Evolutionary conservation across 805 yeast species (phyloP), one percentile per base, ranked within the genome.

Genomic region (Wickerhamomyces rabaulensis): DNA sequence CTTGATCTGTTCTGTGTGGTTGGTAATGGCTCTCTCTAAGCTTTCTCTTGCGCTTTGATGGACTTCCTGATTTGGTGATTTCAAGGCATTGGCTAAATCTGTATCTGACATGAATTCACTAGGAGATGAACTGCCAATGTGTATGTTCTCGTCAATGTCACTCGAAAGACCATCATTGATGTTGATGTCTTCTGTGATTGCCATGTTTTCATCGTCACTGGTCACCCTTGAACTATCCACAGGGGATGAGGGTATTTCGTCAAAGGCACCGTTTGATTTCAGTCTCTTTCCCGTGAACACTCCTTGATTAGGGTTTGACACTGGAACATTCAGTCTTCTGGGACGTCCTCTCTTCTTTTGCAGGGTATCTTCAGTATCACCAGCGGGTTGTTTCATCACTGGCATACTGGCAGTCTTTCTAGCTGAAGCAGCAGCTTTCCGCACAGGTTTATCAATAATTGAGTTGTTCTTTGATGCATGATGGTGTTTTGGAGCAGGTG

Each of bases 401-500:
- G 64, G 62, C 57, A 52, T 54, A 41, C 62, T 60, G 2, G 54
- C 54, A 7, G 50, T 46, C 44, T 57, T 60, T 42, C 60, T 50
- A 0, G 62, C 63, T 1, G 45, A 46, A 5, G 52, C 45, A 19
- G 23, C 23, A 8, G 23, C 8, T 31, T 45, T 44, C 40, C 52
- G 54, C 7, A 49, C 48, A 46, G 46, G 52, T 8, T 47, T 51
- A 17, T 43, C 45, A 29, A 45, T 31, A 20, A 49, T 37, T 3
- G 64, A 54, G 26, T 46, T 52, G 27, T 51, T 56, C 37, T 60
- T 58, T 2, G 87, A 73, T 6, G 85, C 80, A 58, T 84, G 82
- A 43, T 80, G 84, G 55, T 82, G 84, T 54, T 82, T 78, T 40
- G 85, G 83, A 25, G 81, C 81, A 8, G 77, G 78, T 15, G 84